These are phyloP conservation scores for Hymenotorrendiella dingleyae DNA, from an alignment of 2,329 filamentous ascomycete genomes.

Conservation along the genomic window DNA sequence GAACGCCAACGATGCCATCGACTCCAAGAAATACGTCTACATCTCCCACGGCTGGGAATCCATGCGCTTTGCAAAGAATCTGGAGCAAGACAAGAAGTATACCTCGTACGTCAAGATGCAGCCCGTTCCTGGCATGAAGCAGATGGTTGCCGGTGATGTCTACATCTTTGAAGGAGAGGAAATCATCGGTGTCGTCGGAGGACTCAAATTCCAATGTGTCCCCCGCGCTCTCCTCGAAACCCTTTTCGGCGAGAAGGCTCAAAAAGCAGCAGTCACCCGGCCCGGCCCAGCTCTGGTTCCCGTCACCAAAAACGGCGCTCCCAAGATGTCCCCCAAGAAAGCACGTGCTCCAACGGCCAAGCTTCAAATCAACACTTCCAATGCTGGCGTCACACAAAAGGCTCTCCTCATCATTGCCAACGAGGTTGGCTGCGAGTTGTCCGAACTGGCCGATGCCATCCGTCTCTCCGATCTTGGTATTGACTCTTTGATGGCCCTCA, in stretches of 20 bases:
- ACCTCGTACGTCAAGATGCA: constrained; percentile 37
- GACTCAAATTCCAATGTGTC: constrained; percentile 34
- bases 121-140: constrained; percentile 26
- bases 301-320: not conserved
- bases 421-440: constrained; percentile 48
- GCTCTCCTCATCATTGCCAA: constrained; percentile 51
- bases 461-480: constrained; percentile 51
- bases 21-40: constrained; percentile 44
- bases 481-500: constrained; percentile 54
- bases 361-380: constrained; percentile 33
- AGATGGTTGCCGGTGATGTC: constrained; percentile 31
- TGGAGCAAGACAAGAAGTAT: constrained; percentile 37
- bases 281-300: constrained; percentile 34
- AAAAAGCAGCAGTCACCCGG: constrained; percentile 47
- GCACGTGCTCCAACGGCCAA: constrained; percentile 34
- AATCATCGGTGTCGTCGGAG: constrained; percentile 31
- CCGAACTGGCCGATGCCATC: constrained; percentile 49
- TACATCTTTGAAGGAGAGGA: constrained; percentile 32
- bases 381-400: constrained; percentile 18
- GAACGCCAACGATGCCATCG: constrained; percentile 41
- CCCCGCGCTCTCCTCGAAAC: constrained; percentile 34
- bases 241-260: constrained; percentile 41
- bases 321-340: not conserved
- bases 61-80: constrained; percentile 42
- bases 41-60: constrained; percentile 54